These are phyloP conservation scores for Hymenoscyphus scutula DNA, from an alignment of 2,329 filamentous ascomycete species.

Conservation along the genomic window DNA sequence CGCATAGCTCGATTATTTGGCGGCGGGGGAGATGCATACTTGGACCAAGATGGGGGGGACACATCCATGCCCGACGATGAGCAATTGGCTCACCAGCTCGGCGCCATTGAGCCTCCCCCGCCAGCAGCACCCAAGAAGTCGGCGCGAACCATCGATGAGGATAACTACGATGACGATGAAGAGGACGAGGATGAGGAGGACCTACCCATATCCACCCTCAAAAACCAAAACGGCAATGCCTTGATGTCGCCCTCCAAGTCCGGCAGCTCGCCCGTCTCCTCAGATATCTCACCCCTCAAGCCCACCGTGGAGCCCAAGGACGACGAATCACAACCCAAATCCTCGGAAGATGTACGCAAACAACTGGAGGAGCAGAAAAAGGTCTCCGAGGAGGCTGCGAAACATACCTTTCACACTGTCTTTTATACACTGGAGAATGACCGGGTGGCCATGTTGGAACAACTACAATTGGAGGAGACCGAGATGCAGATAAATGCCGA, in stretches of 20 bases:
- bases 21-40: constrained; percentile 33
- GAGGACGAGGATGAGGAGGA: constrained; percentile 66
- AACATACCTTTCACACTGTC: constrained; percentile 85
- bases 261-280: constrained; percentile 62
- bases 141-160: constrained; percentile 76
- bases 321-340: constrained; percentile 56
- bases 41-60: constrained; percentile 20
- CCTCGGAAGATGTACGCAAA: constrained; percentile 85
- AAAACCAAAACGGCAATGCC: constrained; percentile 48
- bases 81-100: constrained; percentile 49
- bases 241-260: constrained; percentile 69
- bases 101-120: constrained; percentile 46
- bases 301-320: constrained; percentile 53
- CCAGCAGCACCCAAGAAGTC: constrained; percentile 63
- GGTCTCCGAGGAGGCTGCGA: constrained; percentile 84
- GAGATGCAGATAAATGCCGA: constrained; percentile 95
- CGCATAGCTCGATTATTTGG: constrained; percentile 76
- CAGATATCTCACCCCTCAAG: constrained; percentile 49
- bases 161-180: constrained; percentile 81
- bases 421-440: constrained; percentile 97
- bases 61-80: constrained; percentile 35
- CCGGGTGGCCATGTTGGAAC: constrained; percentile 92
- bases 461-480: constrained; percentile 93
- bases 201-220: constrained; percentile 50
- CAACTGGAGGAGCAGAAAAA: constrained; percentile 89